Evolutionary conservation across 352 stramenopile genomes (phyloP).

Genomic region (Globisporangium camurandrum): DNA sequence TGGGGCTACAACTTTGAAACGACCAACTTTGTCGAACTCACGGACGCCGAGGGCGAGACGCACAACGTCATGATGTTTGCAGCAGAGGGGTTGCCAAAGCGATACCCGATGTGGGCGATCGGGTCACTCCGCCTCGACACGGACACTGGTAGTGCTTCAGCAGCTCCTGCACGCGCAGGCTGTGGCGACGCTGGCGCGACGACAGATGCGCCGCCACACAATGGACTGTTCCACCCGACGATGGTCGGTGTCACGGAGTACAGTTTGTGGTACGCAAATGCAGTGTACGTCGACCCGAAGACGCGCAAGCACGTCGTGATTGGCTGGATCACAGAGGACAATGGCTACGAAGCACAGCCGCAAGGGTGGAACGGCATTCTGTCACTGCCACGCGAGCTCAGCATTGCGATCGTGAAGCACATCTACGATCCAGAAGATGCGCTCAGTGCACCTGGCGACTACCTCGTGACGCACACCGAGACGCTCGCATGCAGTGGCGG

Average conservation of each 20-base stretch:
- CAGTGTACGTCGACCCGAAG: too few relatives aligned
- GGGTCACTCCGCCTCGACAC: slow-evolving; percentile 9
- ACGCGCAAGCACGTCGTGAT: too few relatives aligned
- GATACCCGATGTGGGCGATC: slow-evolving; percentile 59
- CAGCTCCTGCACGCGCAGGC: neutral
- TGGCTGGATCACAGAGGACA: slow-evolving; percentile 32
- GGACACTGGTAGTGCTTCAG: slow-evolving; percentile 11
- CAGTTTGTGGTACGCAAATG: too few relatives aligned
- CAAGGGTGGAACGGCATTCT: slow-evolving; percentile 67
- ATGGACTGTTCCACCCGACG: slow-evolving; percentile 33
- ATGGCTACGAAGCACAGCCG: slow-evolving; percentile 35
- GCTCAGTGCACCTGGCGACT: slow-evolving; percentile 41
- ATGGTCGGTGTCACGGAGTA: slow-evolving; percentile 68
- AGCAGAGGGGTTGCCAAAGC: slow-evolving; percentile 34
- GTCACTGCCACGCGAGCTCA: slow-evolving; percentile 42
- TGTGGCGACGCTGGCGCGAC: slow-evolving; percentile 14
- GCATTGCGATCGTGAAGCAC: slow-evolving; percentile 39
- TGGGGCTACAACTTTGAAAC: slow-evolving; percentile 70
- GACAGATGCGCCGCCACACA: slow-evolving; percentile 11
- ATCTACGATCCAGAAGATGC: slow-evolving; percentile 42
- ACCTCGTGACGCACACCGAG: slow-evolving; percentile 28
- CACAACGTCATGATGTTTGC: slow-evolving; percentile 66
- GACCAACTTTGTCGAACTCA: slow-evolving; percentile 51
- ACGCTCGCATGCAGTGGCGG: slow-evolving; percentile 14
- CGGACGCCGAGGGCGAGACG: slow-evolving; percentile 39